Conservation (phyloP, 805 yeast genomes). For the Barnettozyma sp. region DNA sequence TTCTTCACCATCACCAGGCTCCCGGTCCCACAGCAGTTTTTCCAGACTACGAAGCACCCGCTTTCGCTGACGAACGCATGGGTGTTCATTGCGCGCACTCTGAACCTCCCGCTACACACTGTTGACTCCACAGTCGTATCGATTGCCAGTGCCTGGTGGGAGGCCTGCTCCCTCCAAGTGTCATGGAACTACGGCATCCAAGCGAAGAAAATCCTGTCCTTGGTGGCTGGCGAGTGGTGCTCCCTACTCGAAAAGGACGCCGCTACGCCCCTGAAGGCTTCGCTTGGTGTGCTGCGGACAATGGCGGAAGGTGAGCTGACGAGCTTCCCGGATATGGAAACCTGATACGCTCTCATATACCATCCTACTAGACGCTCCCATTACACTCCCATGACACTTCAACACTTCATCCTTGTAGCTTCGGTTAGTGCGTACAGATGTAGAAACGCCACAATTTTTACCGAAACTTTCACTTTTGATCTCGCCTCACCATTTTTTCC, state of each 20-base stretch:
- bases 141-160: constrained; percentile 87
- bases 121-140: constrained; percentile 65
- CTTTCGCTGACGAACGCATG: constrained; percentile 54
- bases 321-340: constrained; percentile 29
- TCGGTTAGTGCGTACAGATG: no score
- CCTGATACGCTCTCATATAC: neutral
- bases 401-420: no score
- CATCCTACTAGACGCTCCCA: no score
- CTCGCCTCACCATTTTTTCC: no score
- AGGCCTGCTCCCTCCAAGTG: constrained; percentile 59
- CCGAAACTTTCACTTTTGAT: no score
- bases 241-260: constrained; percentile 40
- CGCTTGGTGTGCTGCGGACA: constrained; percentile 70
- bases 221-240: constrained; percentile 48
- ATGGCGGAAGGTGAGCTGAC: constrained; percentile 61
- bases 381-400: no score
- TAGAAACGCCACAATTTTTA: no score
- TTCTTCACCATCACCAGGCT: constrained; percentile 69
- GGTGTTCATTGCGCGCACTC: constrained; percentile 64
- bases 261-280: constrained; percentile 38
- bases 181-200: constrained; percentile 57
- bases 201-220: constrained; percentile 51
- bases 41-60: constrained; percentile 37
- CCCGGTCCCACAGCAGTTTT: constrained; percentile 26
- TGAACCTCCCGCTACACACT: constrained; percentile 46